phyloP scores from a whole-genome alignment of 768 basidiomycete genomes.

The Leccinum longicurvipes region DNA sequence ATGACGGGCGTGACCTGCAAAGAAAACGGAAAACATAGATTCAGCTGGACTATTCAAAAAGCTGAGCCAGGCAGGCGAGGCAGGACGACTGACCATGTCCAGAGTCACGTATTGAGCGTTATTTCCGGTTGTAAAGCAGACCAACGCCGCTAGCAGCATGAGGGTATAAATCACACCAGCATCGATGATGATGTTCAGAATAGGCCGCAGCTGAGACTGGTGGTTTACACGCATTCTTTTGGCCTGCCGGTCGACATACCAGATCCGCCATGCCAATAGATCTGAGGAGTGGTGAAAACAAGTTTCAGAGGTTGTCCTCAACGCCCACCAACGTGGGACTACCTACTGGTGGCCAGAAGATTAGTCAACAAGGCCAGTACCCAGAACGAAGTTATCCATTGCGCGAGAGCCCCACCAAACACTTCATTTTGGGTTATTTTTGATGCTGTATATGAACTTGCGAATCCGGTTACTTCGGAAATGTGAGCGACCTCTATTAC shows the following conservation, averaged over 20 bases:
- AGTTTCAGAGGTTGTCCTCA: neutral
- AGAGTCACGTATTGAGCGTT: constrained; percentile 35
- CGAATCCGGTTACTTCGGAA: constrained; percentile 19
- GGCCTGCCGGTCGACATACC: constrained; percentile 24
- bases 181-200: constrained; percentile 35
- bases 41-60: neutral
- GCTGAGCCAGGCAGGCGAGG: neutral
- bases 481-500: neutral
- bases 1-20: constrained; percentile 37
- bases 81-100: constrained; percentile 29
- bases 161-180: constrained; percentile 37
- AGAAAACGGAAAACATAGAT: neutral
- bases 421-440: constrained; percentile 12
- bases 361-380: constrained; percentile 32
- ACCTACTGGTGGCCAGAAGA: constrained; percentile 30
- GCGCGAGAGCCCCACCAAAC: constrained; percentile 25
- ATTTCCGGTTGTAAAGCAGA: constrained; percentile 26
- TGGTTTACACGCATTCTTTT: constrained; percentile 10
- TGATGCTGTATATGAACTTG: constrained; percentile 17
- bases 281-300: constrained; percentile 9
- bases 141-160: constrained; percentile 32
- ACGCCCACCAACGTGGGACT: neutral
- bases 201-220: constrained; percentile 9
- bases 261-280: constrained; percentile 30
- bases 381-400: constrained; percentile 37